phyloP scores from a whole-genome alignment of 495 filamentous ascomycete species.

The Penicillium canariense region DNA sequence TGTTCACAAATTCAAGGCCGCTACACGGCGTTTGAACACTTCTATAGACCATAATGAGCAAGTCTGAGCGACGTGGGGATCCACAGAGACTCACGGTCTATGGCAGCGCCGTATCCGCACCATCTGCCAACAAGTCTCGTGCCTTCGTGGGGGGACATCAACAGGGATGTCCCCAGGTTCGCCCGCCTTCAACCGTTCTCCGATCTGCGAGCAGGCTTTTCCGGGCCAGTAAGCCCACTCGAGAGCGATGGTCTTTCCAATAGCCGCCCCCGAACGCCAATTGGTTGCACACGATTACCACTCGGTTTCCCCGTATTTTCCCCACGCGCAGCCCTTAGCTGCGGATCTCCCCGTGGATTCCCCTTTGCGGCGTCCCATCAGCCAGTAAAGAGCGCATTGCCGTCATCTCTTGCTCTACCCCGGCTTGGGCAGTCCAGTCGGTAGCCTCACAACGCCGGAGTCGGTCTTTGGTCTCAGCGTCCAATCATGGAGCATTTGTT shows the following conservation, averaged over 20 bases:
- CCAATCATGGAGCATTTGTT: constrained; percentile 9
- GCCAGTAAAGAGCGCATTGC: constrained; percentile 9
- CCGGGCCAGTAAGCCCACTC: not conserved
- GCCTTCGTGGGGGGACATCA: not conserved
- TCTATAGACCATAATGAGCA: not conserved
- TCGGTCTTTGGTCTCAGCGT: constrained; percentile 12
- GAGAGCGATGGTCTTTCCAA: not conserved
- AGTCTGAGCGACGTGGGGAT: not conserved
- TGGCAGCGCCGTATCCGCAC: not conserved
- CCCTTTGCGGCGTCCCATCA: constrained; percentile 1
- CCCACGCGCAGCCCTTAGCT: constrained; percentile 12
- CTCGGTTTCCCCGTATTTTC: not conserved
- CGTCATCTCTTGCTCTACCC: constrained; percentile 10
- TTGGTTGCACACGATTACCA: constrained; percentile 8
- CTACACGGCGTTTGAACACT: not conserved
- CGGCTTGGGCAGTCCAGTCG: not conserved
- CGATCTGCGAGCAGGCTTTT: not conserved
- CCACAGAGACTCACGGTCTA: not conserved
- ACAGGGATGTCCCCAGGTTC: not conserved
- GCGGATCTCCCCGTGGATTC: constrained; percentile 13
- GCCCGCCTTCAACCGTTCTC: not conserved
- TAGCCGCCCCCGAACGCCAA: constrained; percentile 10
- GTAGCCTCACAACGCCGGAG: constrained; percentile 4
- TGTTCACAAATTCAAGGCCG: not conserved
- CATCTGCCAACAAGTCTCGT: not conserved